These are phyloP conservation scores for Hypsizygus marmoreus DNA, from an alignment of 768 basidiomycete species.

Conservation along the genomic window DNA sequence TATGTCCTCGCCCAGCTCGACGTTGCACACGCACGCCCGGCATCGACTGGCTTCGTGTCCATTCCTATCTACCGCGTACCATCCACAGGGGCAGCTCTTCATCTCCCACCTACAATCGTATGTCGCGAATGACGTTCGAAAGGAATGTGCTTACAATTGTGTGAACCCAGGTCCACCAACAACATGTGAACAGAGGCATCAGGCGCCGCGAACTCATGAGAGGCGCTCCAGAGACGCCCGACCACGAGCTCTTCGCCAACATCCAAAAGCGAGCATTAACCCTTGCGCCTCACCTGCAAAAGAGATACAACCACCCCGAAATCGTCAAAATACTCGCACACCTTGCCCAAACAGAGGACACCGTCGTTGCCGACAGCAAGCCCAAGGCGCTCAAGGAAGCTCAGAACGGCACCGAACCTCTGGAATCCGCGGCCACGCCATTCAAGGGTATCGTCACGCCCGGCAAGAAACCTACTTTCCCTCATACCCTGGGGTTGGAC, in stretches of 20 bases:
- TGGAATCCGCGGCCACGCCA: slow-evolving; percentile 17
- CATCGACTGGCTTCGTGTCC: slow-evolving; percentile 16
- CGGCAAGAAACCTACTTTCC: slow-evolving; percentile 16
- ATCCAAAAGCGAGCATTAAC: slow-evolving; percentile 42
- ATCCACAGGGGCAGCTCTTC: neutral
- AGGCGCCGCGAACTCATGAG: slow-evolving; percentile 61
- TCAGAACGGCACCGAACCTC: slow-evolving; percentile 24
- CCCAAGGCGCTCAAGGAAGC: slow-evolving; percentile 1
- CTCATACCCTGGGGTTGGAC: slow-evolving; percentile 51
- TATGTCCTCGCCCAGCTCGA: slow-evolving; percentile 2
- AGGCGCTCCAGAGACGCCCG: slow-evolving; percentile 40
- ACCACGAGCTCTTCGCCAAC: slow-evolving; percentile 35
- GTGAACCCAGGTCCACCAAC: slow-evolving; percentile 51
- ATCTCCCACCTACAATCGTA: slow-evolving; percentile 16
- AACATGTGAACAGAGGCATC: slow-evolving; percentile 56
- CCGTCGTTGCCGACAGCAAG: slow-evolving; percentile 1
- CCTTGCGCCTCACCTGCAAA: slow-evolving; percentile 27
- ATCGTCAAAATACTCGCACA: slow-evolving; percentile 5
- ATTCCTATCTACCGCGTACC: slow-evolving; percentile 18
- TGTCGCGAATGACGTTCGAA: neutral
- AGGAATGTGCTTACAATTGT: neutral
- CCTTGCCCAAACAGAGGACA: slow-evolving; percentile 2
- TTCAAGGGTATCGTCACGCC: slow-evolving; percentile 18
- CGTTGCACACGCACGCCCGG: slow-evolving; percentile 10
- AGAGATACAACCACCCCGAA: slow-evolving; percentile 14